Conservation (phyloP, 768 basidiomycete genomes). For the Tylopilus felleus region DNA sequence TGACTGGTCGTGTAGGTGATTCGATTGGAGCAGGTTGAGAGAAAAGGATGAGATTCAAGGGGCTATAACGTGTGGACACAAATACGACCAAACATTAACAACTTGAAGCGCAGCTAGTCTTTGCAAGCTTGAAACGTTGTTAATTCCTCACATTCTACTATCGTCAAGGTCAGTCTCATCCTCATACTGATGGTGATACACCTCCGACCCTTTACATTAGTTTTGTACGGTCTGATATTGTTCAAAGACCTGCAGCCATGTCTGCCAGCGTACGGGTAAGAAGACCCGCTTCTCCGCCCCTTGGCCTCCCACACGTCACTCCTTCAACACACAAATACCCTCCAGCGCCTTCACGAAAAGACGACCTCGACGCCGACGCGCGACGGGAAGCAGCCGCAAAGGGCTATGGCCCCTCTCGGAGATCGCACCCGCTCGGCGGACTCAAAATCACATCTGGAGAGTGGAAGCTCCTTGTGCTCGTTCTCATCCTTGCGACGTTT, state of each 20-base stretch:
- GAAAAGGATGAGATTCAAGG: too few relatives aligned
- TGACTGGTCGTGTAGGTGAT: too few relatives aligned
- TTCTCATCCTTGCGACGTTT: conserved; percentile 67
- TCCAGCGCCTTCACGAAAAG: conserved; percentile 46
- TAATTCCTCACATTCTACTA: too few relatives aligned
- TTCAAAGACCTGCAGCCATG: conserved; percentile 28
- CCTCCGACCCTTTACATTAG: not conserved
- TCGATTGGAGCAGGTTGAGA: too few relatives aligned
- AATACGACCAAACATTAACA: not conserved
- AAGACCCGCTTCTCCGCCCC: conserved; percentile 67
- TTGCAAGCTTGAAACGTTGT: too few relatives aligned
- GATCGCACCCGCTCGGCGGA: conserved; percentile 53
- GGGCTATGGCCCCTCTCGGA: conserved; percentile 52
- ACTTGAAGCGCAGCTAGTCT: not conserved
- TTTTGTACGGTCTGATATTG: conserved; percentile 24
- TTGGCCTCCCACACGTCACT: conserved; percentile 38
- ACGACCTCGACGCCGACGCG: conserved; percentile 72
- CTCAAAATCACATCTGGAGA: conserved; percentile 67
- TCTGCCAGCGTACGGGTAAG: conserved; percentile 57
- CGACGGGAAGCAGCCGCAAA: conserved; percentile 67
- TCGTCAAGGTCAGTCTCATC: too few relatives aligned
- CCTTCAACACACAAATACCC: conserved; percentile 54
- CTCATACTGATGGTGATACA: too few relatives aligned
- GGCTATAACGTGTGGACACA: not conserved
- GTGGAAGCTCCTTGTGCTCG: conserved; percentile 65